phyloP scores from a whole-genome alignment of 2,329 filamentous ascomycete species.

The Colletotrichum echinochloae region DNA sequence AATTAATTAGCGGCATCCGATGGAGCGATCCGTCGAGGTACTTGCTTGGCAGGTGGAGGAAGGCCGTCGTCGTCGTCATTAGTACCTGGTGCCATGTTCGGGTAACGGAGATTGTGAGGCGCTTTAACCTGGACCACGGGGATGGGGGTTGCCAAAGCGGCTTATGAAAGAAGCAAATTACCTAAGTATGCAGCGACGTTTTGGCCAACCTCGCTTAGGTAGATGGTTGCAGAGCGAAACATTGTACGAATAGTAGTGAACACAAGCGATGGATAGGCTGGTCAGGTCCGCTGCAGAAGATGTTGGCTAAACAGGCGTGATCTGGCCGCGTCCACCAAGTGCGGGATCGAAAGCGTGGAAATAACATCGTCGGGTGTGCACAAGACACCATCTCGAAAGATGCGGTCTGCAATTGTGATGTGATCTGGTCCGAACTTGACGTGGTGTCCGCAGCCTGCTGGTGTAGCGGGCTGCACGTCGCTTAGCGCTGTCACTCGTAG shows the following conservation, averaged over 20 bases:
- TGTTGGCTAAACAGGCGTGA: background rate
- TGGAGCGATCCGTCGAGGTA: conserved; percentile 23
- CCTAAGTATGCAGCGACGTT: background rate
- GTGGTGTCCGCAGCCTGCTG: conserved; percentile 28
- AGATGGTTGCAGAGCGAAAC: background rate
- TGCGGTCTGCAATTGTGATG: conserved; percentile 20
- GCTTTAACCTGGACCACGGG: conserved; percentile 6
- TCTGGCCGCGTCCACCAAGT: background rate
- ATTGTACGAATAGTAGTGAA: background rate
- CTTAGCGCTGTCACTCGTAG: conserved; percentile 37
- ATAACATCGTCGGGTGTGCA: background rate
- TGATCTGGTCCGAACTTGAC: conserved; percentile 31
- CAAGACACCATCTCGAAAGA: background rate
- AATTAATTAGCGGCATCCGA: conserved; percentile 32
- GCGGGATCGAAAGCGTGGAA: background rate
- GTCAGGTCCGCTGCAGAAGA: background rate
- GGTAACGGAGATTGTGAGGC: conserved; percentile 24
- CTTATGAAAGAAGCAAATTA: conserved; percentile 11
- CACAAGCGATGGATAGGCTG: background rate
- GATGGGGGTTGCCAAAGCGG: conserved; percentile 1
- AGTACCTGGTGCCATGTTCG: conserved; percentile 9
- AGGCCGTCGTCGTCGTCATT: conserved; percentile 18
- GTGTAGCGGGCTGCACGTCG: conserved; percentile 23
- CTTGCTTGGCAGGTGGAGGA: conserved; percentile 13
- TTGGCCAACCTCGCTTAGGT: background rate